Conservation (phyloP, 1,139 yeast genomes). For the Taphrina flavorubra region DNA sequence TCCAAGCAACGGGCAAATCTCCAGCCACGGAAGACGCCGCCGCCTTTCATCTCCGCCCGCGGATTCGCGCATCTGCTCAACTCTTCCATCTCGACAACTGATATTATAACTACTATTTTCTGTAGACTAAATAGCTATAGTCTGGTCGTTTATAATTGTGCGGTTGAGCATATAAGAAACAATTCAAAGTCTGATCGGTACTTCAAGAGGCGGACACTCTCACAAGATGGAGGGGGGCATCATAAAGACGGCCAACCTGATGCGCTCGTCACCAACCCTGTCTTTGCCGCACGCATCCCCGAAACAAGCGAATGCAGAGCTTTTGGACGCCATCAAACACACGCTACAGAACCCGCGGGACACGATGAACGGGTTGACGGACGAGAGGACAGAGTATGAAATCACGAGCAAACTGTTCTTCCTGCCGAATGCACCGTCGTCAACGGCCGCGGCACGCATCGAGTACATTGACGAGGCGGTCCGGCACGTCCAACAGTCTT, state of each 20-base stretch:
- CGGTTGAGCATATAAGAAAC: background rate
- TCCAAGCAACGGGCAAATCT: background rate
- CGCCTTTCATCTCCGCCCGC: slow-evolving; percentile 6
- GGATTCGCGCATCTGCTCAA: background rate
- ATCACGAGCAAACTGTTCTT: slow-evolving; percentile 35
- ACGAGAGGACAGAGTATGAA: slow-evolving; percentile 36
- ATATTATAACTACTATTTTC: too few relatives aligned
- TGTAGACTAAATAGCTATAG: too few relatives aligned
- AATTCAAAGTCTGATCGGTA: too few relatives aligned
- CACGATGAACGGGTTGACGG: slow-evolving; percentile 10
- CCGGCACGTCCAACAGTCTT: slow-evolving; percentile 3
- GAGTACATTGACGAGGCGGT: slow-evolving; percentile 13
- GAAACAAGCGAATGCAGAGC: slow-evolving; percentile 21
- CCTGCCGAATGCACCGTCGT: slow-evolving; percentile 19
- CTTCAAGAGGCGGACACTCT: too few relatives aligned
- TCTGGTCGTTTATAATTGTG: background rate
- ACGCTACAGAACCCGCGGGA: slow-evolving; percentile 15
- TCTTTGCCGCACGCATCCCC: slow-evolving; percentile 22
- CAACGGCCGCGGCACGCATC: background rate
- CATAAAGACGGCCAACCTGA: slow-evolving; percentile 17
- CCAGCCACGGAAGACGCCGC: too few relatives aligned
- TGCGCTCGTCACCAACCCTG: slow-evolving; percentile 25
- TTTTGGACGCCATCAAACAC: slow-evolving; percentile 20
- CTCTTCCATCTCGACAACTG: slow-evolving; percentile 4
- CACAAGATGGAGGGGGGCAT: background rate